Base-by-base conservation (phyloP, 441 rosid genomes). In the Raphanus hybrid region DNA sequence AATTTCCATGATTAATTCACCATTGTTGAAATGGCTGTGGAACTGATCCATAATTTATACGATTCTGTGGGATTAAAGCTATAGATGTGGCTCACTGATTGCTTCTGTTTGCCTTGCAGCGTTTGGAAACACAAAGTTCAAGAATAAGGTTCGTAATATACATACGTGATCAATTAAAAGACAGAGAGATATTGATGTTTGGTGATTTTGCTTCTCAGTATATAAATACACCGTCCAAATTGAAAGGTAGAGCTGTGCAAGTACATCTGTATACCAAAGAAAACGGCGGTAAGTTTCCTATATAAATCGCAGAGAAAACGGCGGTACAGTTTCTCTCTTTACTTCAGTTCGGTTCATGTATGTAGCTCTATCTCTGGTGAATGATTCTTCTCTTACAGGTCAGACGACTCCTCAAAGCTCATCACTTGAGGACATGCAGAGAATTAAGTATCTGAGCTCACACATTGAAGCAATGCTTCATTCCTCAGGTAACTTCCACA, bases 281-380 rank as follows among this genome's bases (percentile, higher is more conserved):
- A 20, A 20, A 64, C 89, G 85, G 84, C 32, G 82, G 86, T 59
- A 90, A 90, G 76, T 90, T 89, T 82, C 87, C 88, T 5, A 61
- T 89, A 35, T 88, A 85, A 75, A 83, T 90, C 69, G 75, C 82
- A 60, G 92, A 92, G 82, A 92, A 92, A 73, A 95, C 23, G 23
- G 23, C 23, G 23, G 23, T 20, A 20, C 23, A 20, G 1, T 20
- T 89, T 69, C 67, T 79, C 43, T 74, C 48, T 43, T 43, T 29
- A 34, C 35, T 34, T 50, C 3, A 63, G 54, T 35, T 50, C 12
- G 8, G 16, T 73, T 52, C 76, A 12, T 18, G 52, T 52, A 14
- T 32, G 27, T 73, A 48, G 23, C 35, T 52, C 55, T 41, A 41
- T 23, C 54, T 35, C 20, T 5, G 14, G 14, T 45, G 52, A 45